Base-by-base conservation (phyloP, 495 filamentous ascomycete species). In the Hypoxylon fuscum region DNA sequence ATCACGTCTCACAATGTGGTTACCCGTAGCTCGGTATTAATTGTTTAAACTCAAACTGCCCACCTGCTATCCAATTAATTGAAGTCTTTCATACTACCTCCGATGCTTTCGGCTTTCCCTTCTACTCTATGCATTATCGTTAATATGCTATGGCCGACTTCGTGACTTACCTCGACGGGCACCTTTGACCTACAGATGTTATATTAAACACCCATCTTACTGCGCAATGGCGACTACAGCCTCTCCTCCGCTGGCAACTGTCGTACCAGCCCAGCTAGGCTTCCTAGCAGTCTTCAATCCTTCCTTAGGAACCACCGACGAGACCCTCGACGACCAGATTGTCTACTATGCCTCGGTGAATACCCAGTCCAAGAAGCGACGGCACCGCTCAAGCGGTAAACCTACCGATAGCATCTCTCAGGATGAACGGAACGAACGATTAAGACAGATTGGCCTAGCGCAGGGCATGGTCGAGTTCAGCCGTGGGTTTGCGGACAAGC, bases 391-490 rank as follows among this genome's bases (percentile, higher is more conserved):
- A 9, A 71, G 72, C 35, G 77, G 63, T 72, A 78, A 66, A 69
- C 71, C 55, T 32, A 79, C 51, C 5, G 70, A 75, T 10, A 76
- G 69, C 38, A 59, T 81, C 3, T 76, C 75, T 14, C 81, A 82
- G 35, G 85, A 90, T 64, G 81, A 90, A 48, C 83, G 81, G 57
- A 96, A 98, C 72, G 88, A 94, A 76, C 88, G 84, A 61, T 74
- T 98, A 68, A 85, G 96, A 59, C 92, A 96, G 77, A 90, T 98
- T 72, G 95, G 95, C n/a, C 84, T 98, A 62, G 96, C 95, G 48
- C 95, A 99, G 79, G 95, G 93, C 50, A 96, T 98, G 86, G 91
- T 97, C 55, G 89, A 89, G 73, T 98, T 99, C 76, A 90, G 90
- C 61, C 90, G 88, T 62, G 90, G 87, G 60, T 98, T 98, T 71